Evolutionary conservation across 1,284 basidiomycete species (phyloP).

Genomic region (Cryptococcus hybrid): DNA sequence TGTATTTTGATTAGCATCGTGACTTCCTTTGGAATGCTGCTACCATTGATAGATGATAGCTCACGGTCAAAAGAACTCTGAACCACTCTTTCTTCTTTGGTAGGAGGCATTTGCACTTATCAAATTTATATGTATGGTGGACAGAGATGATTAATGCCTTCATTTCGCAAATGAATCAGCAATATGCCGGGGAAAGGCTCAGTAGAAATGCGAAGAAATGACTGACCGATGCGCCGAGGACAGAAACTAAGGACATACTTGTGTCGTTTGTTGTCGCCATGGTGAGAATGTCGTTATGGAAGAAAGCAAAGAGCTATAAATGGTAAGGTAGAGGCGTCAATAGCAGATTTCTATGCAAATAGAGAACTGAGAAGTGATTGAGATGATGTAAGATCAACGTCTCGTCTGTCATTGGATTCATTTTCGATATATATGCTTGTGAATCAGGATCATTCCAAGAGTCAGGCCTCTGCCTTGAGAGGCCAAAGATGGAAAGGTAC

Average conservation of each 20-base stretch:
- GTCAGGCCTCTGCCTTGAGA: no score
- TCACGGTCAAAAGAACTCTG: conserved; percentile 25
- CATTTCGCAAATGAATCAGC: no score
- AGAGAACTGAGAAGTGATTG: no score
- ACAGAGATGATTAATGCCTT: conserved; percentile 19
- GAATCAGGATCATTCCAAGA: no score
- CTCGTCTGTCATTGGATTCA: no score
- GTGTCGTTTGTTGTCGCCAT: conserved; percentile 8
- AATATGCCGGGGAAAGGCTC: not conserved
- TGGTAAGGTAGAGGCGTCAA: no score
- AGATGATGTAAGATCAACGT: no score
- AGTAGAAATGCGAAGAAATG: not conserved
- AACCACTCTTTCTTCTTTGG: conserved; percentile 37
- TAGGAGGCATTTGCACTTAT: conserved; percentile 27
- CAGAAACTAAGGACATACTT: conserved; percentile 3
- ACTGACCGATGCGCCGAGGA: conserved; percentile 3
- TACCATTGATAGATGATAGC: not conserved
- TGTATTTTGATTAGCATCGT: not conserved
- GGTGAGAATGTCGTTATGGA: not conserved
- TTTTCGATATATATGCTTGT: no score
- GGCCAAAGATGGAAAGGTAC: no score
- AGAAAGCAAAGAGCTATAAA: no score
- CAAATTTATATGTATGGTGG: conserved; percentile 30
- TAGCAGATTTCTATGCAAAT: no score
- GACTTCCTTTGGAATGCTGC: not conserved